These are phyloP conservation scores for Cordyceps militaris DNA, from an alignment of 2,329 filamentous ascomycete species.

Conservation along the genomic window DNA sequence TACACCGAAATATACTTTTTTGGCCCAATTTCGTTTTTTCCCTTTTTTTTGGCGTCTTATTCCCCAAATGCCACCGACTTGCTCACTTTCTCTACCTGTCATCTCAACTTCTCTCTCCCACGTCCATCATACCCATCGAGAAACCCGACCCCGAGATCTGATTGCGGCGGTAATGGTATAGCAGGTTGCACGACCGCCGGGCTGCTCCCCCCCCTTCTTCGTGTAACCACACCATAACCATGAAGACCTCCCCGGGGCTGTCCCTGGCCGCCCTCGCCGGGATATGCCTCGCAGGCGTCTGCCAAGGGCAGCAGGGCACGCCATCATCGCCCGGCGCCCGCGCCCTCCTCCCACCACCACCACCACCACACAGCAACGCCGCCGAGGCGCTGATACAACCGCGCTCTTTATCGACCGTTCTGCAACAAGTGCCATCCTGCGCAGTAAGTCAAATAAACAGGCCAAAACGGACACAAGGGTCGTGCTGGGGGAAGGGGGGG, in stretches of 20 bases:
- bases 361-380: neutral
- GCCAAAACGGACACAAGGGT: neutral
- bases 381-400: neutral
- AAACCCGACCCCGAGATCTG: too few species aligned
- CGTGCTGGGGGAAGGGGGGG: neutral
- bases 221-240: neutral
- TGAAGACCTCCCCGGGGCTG: neutral
- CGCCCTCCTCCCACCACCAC: neutral
- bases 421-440: neutral
- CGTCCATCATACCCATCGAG: too few species aligned
- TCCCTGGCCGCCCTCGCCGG: neutral
- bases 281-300: neutral
- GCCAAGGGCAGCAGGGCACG: neutral
- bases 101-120: neutral
- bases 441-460: constrained; percentile 2
- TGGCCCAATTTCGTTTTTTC: neutral
- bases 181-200: neutral
- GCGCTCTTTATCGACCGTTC: neutral
- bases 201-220: too few species aligned
- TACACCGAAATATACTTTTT: neutral
- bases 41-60: too few species aligned
- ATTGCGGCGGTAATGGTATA: neutral
- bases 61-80: too few species aligned
- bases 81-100: neutral
- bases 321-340: neutral